These are phyloP conservation scores for Candida cerambycidarum DNA, from an alignment of 805 yeast species.

Conservation along the genomic window DNA sequence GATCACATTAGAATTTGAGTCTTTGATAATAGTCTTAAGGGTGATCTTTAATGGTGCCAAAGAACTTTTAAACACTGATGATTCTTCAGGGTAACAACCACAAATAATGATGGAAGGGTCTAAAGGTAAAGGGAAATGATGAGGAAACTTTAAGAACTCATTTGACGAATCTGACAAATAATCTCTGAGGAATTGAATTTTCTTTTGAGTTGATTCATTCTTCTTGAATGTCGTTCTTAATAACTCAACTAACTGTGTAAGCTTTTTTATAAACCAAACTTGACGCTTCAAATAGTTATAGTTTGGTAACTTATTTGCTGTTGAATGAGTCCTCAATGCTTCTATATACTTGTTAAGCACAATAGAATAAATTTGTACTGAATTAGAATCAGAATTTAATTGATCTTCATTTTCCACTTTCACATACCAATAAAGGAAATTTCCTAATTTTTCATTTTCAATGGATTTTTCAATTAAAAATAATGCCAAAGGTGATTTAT, in stretches of 20 bases:
- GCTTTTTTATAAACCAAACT: conserved; percentile 62
- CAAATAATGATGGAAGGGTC: conserved; percentile 75
- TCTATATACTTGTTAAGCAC: conserved; percentile 44
- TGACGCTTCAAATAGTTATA: conserved; percentile 54
- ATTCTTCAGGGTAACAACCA: conserved; percentile 77
- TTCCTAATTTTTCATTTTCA: conserved; percentile 66
- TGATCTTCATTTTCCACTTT: conserved; percentile 82
- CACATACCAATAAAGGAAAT: conserved; percentile 87
- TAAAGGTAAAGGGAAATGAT: conserved; percentile 71
- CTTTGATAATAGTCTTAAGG: conserved; percentile 53
- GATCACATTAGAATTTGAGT: conserved; percentile 25
- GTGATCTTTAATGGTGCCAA: conserved; percentile 84
- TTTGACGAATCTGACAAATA: conserved; percentile 49
- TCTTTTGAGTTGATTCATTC: conserved; percentile 77
- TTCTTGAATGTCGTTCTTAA: conserved; percentile 51
- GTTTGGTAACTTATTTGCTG: conserved; percentile 27
- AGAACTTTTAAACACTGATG: conserved; percentile 87
- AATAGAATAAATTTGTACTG: conserved; percentile 29
- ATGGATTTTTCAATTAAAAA: conserved; percentile 75
- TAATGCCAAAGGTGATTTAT: conserved; percentile 63
- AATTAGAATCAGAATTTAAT: conserved; percentile 15
- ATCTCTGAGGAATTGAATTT: conserved; percentile 66
- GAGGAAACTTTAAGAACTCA: conserved; percentile 37
- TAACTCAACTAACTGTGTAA: conserved; percentile 63
- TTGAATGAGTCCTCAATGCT: conserved; percentile 28